A percentile compares a stretch with the other conserved stretches of the same genome.
These are phyloP conservation scores for Smallanthus sonchifolius DNA, from an alignment of 129 eudicot species.

Conservation along the genomic window DNA sequence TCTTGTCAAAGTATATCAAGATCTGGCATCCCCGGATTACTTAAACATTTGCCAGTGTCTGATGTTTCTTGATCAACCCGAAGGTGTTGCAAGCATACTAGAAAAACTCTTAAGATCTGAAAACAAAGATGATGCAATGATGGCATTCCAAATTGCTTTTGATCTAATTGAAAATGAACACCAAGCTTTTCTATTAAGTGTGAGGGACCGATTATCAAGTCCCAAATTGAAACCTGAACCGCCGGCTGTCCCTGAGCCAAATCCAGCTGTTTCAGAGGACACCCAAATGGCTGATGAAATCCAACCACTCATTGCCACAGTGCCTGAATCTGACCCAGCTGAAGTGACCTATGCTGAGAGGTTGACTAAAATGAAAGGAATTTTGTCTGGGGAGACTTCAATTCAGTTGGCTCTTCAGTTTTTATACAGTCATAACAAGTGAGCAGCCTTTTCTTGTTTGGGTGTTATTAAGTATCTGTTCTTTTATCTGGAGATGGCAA, in stretches of 20 bases:
- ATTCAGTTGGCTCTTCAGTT: constrained; percentile 89
- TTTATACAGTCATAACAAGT: constrained; percentile 93
- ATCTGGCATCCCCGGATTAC: constrained; percentile 84
- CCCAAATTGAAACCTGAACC: constrained; percentile 54
- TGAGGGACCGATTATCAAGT: constrained; percentile 60
- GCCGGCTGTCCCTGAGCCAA: constrained; percentile 46
- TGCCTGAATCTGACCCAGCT: constrained; percentile 49
- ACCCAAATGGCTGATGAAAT: constrained; percentile 71
- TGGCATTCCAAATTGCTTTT: constrained; percentile 91
- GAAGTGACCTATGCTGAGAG: constrained; percentile 81
- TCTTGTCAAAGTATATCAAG: constrained; percentile 71
- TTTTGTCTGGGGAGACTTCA: constrained; percentile 94
- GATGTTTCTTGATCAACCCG: constrained; percentile 89
- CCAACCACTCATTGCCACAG: constrained; percentile 33
- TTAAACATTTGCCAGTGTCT: constrained; percentile 89
- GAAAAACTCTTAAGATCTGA: constrained; percentile 76
- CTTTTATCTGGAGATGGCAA: neutral
- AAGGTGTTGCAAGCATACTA: constrained; percentile 71
- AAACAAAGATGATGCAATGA: constrained; percentile 76
- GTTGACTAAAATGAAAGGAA: constrained; percentile 68
- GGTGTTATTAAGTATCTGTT: neutral
- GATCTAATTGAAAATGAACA: constrained; percentile 93
- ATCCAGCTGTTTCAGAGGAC: constrained; percentile 56
- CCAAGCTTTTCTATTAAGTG: constrained; percentile 92
- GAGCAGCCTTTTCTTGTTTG: constrained; percentile 28